Base-by-base conservation (phyloP, 129 eudicot genomes). In the Centaurea solstitialis region DNA sequence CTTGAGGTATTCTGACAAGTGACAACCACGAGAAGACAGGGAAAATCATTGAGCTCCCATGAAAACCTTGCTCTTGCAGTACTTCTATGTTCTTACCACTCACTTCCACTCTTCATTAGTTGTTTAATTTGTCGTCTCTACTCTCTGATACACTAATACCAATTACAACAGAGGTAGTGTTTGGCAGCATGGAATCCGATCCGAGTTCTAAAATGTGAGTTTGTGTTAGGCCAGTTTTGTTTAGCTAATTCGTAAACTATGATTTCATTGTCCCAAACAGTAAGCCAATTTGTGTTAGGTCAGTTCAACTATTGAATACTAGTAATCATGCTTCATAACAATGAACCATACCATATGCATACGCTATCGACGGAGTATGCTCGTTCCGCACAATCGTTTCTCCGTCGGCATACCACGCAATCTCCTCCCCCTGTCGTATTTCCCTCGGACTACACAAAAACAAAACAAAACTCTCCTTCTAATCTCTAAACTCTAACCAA, bases 381-480 rank as follows among this genome's bases (percentile, higher is more conserved):
- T 96, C 99, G 71, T 84, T 91, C 82, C 99, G 81, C 76, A 93
- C 95, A 78, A 96, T 87, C 9, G 97, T 88, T 85, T 96, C 99
- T 20, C 99, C 99, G 74, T 96, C 99, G 10, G 99, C 98, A 81
- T 95, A 95, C 99, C 99, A 95, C 18, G 99, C 93, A 80, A 96
- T 93, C 84, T 96, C 99, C 88, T 96, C 98, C 72, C 99, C 99
- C 70, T 91, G 98, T 75, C 93, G 87, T 81, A 96, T 96, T 78
- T 96, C 99, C 83, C 94, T 87, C 22, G 95, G 99, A 87, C 98
- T 96, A 81, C 21, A 77, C 72, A 17, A n/a, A 80, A 64, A 59
- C 37, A 75, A 69, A 80, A 47, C 7, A 10, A 76, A 45, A 72
- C 21, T 30, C 0, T 6, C 68, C 78, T 43, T 43, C 35, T 17